These are phyloP conservation scores for Domatiomyces globalis DNA, from an alignment of 2,329 filamentous ascomycete species.

Conservation along the genomic window DNA sequence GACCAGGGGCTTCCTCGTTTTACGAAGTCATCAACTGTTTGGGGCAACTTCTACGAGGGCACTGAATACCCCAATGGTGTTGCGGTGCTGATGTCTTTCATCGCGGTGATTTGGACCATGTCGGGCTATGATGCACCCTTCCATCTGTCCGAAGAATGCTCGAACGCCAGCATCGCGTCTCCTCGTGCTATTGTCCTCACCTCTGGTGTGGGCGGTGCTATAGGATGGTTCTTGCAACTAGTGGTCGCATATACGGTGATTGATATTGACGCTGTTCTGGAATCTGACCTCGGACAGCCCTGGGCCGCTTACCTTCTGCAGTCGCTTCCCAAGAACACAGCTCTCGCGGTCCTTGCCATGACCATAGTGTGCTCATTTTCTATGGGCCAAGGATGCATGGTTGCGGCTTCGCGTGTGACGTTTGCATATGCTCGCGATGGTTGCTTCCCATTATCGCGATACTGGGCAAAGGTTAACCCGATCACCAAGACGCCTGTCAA, in stretches of 20 bases:
- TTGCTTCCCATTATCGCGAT: conserved; percentile 48
- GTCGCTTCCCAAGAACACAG: conserved; percentile 45
- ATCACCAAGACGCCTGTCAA: conserved; percentile 54
- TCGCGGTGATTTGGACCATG: conserved; percentile 56
- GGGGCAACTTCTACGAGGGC: conserved; percentile 50
- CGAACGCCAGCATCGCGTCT: conserved; percentile 55
- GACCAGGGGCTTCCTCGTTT: conserved; percentile 45
- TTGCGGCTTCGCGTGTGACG: conserved; percentile 50
- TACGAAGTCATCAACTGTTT: conserved; percentile 44
- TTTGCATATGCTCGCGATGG: conserved; percentile 61
- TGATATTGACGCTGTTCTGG: conserved; percentile 45
- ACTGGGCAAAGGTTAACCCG: conserved; percentile 47
- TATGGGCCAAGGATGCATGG: conserved; percentile 62
- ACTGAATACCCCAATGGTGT: conserved; percentile 56
- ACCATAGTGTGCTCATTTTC: conserved; percentile 57
- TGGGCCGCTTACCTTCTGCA: conserved; percentile 58
- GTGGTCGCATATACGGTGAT: conserved; percentile 59
- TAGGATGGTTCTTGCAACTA: conserved; percentile 61
- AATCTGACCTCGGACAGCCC: conserved; percentile 51
- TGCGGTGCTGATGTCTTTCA: conserved; percentile 56
- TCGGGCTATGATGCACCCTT: conserved; percentile 55
- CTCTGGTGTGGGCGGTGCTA: conserved; percentile 48
- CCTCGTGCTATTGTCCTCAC: conserved; percentile 61
- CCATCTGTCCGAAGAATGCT: conserved; percentile 62
- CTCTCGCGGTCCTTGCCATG: conserved; percentile 48